Percentiles rank a stretch among this genome's conserved stretches.
phyloP scores from a whole-genome alignment of 257 asterid genomes.

The Solanum appendiculatum region DNA sequence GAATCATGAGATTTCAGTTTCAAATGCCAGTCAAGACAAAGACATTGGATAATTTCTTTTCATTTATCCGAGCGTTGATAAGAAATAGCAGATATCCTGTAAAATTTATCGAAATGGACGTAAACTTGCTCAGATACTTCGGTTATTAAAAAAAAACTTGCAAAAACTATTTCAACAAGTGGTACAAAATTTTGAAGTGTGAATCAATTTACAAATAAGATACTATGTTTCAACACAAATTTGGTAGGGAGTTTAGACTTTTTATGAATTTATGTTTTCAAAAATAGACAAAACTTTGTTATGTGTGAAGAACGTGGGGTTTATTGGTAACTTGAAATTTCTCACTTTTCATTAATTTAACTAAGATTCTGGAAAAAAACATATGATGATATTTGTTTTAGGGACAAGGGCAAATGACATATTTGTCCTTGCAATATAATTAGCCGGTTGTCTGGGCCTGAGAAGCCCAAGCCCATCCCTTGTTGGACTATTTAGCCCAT shows the following conservation, averaged over 20 bases:
- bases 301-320: background rate
- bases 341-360: background rate
- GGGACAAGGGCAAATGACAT: background rate
- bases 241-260: background rate
- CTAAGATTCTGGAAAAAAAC: background rate
- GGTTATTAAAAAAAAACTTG: accelerated
- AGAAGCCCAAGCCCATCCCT: background rate
- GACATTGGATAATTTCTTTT: background rate
- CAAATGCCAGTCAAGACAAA: background rate
- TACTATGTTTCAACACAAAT: background rate
- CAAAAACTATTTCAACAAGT: too few species aligned
- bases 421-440: background rate
- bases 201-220: background rate
- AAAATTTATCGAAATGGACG: background rate
- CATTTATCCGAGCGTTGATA: background rate
- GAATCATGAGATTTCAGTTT: background rate
- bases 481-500: background rate
- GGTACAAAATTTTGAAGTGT: background rate
- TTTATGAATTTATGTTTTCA: background rate
- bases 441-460: background rate
- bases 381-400: background rate
- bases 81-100: accelerated
- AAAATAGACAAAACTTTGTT: background rate
- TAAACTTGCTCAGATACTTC: background rate
- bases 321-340: background rate